A percentile compares a stretch with the other conserved stretches of the same genome.
phyloP scores from a whole-genome alignment of 192 early-diverging fungal genomes.

The Neocallimastix lanati region DNA sequence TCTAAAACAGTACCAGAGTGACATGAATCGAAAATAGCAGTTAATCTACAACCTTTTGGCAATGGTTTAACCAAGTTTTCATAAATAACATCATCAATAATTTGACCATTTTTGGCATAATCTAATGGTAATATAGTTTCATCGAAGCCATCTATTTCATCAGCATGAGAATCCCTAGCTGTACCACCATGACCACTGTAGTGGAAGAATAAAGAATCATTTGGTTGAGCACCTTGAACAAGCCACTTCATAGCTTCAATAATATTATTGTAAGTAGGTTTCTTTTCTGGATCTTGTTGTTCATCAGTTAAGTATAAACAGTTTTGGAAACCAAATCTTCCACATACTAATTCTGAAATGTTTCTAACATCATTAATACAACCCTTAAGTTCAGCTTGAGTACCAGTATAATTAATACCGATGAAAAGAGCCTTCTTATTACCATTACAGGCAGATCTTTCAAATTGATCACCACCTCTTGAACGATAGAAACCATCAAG shows the following conservation, averaged over 20 bases:
- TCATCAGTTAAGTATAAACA: too few relatives aligned
- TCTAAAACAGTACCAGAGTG: too few relatives aligned
- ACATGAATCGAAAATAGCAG: too few relatives aligned
- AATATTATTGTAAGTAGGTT: too few relatives aligned
- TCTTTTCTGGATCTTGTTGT: too few relatives aligned
- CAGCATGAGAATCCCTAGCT: constrained; percentile 8
- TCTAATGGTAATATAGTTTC: constrained; percentile 31
- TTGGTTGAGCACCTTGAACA: constrained; percentile 35
- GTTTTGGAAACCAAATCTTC: not conserved
- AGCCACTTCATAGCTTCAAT: too few relatives aligned
- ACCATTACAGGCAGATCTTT: not conserved
- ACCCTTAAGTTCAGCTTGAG: constrained; percentile 21
- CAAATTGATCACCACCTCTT: not conserved
- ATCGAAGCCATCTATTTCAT: constrained; percentile 24
- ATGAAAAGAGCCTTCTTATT: too few relatives aligned
- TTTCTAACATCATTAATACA: constrained; percentile 18
- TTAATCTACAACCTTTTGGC: too few relatives aligned
- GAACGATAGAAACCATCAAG: too few relatives aligned
- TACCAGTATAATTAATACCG: constrained; percentile 34
- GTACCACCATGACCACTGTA: constrained; percentile 30
- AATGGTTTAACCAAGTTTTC: too few relatives aligned
- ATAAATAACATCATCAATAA: constrained; percentile 19
- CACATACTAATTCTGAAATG: constrained; percentile 4
- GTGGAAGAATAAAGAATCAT: not conserved
- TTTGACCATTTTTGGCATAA: constrained; percentile 17